Evolutionary conservation across 495 filamentous ascomycete species (phyloP), one percentile per base, ranked within the genome.

Genomic region (Hyphodiscus hymeniophilus): DNA sequence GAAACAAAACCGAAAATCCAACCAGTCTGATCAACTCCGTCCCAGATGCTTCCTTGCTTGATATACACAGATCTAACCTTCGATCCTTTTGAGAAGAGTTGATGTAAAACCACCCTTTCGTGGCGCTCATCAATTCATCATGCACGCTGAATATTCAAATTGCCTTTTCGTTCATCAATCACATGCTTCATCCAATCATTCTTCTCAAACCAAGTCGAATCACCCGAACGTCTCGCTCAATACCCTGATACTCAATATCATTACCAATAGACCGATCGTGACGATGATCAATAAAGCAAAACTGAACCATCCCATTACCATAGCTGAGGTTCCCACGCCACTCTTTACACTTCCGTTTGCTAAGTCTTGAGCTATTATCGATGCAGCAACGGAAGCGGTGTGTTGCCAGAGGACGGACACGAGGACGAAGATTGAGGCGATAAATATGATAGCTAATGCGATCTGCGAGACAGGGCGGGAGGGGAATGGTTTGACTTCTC

Each of bases 221-320:
- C 52, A 59, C 3, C 49, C 53, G 36, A 60, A 60, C 33, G 53
- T 49, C 31, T 60, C 57, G 11, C 41, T 42, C 43, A 61, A 42
- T 23, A 94, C 69, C 26, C 77, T 74, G 55, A 95, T 88, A 67
- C 88, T 94, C 61, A 95, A 67, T 51, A 94, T 94, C 91, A 97
- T 97, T 54, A 96, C 84, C 31, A 97, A 70, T 63, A 97, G 64
- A 20, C 91, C 91, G 60, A 96, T 94, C 15, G 91, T 95, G 23
- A 95, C 89, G 28, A 96, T 80, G 45, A 96, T 91, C 52, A 97
- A 71, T 48, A 96, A 60, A 26, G 84, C 85, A 59, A 97, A 97
- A 12, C 88, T 85, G 64, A 97, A 96, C 91, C 91, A 97, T 21
- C 91, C 91, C 57, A 97, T 73, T 23, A 96, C 85, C 87, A 97